phyloP scores from a whole-genome alignment of 1,284 basidiomycete genomes.

The Ganoderma meredithae region DNA sequence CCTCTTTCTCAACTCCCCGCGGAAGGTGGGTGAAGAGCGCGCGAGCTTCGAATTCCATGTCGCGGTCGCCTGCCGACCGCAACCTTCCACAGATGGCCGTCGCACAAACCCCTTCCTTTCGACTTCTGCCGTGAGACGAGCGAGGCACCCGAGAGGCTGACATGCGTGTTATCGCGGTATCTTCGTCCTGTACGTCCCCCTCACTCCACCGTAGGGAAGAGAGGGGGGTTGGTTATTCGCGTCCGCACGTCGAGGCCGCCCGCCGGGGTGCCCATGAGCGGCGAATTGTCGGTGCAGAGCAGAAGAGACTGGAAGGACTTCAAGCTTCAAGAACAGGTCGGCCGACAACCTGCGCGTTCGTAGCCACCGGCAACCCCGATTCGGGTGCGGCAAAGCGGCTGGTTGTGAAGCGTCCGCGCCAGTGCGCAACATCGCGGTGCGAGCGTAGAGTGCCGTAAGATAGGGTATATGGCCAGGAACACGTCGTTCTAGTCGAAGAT shows the following conservation, averaged over 20 bases:
- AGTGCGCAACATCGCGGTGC: not conserved
- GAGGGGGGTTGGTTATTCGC: not conserved
- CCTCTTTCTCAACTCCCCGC: not conserved
- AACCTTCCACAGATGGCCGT: constrained; percentile 5
- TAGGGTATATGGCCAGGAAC: not conserved
- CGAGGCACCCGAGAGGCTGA: not conserved
- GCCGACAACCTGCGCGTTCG: not conserved
- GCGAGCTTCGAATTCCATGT: not conserved
- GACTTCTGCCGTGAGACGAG: not conserved
- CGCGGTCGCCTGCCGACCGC: not conserved
- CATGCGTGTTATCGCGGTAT: not conserved
- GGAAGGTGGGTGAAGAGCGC: not conserved
- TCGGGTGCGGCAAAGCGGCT: not conserved
- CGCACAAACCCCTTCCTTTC: not conserved
- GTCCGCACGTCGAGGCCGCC: not conserved
- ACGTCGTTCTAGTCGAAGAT: not conserved
- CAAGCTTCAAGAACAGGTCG: not conserved
- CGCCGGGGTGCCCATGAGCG: not conserved
- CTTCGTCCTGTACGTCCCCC: not conserved
- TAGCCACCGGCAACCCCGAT: constrained; percentile 3
- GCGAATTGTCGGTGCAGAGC: not conserved
- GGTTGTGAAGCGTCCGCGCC: not conserved
- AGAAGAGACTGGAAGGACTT: not conserved
- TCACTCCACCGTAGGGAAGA: not conserved
- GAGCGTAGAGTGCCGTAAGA: not conserved